These are phyloP conservation scores for Cinnamomum micranthum DNA, from an alignment of 164 flowering plant genomes.

Conservation along the genomic window DNA sequence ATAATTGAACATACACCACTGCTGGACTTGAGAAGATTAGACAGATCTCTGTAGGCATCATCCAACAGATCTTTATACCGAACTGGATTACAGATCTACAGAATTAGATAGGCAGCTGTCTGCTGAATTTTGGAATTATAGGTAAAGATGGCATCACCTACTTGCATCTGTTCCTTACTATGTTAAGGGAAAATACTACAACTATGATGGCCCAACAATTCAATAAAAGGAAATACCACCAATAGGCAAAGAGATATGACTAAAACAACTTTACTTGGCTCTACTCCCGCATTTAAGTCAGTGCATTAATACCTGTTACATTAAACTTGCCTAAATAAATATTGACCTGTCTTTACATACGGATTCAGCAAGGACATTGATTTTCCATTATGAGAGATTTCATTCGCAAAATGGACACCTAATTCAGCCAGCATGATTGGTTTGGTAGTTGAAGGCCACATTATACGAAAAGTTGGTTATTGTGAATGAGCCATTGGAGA, in stretches of 20 bases:
- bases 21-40: slow-evolving; percentile 49
- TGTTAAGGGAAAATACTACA: background rate
- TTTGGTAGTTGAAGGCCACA: too few relatives aligned
- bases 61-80: slow-evolving; percentile 85
- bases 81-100: slow-evolving; percentile 40
- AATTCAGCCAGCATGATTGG: background rate
- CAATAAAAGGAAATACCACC: background rate
- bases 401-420: background rate
- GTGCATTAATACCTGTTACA: background rate
- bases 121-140: background rate
- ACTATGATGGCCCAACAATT: background rate
- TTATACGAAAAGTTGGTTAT: too few relatives aligned
- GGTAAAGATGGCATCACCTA: background rate
- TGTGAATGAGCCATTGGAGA: background rate
- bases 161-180: background rate
- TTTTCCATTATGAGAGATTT: background rate
- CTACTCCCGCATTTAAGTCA: background rate
- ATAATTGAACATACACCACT: slow-evolving; percentile 73
- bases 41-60: slow-evolving; percentile 65
- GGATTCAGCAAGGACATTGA: background rate
- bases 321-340: background rate
- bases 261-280: background rate
- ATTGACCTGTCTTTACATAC: background rate
- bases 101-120: background rate
- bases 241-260: background rate